These are phyloP conservation scores for Amylostereum areolatum DNA, from an alignment of 1,284 basidiomycete genomes.

Conservation along the genomic window DNA sequence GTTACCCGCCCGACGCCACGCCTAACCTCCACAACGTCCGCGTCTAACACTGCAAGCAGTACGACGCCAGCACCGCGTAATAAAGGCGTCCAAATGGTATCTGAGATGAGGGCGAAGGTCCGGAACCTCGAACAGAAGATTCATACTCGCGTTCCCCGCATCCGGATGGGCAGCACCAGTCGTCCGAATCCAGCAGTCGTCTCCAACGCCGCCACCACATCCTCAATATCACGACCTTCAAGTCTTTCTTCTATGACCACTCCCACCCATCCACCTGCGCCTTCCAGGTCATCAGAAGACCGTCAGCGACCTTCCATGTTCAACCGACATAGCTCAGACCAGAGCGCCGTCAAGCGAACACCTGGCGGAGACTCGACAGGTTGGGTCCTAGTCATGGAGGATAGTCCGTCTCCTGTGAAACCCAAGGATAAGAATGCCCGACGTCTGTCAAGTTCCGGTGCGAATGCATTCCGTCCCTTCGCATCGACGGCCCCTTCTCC, in stretches of 20 bases:
- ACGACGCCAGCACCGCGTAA: constrained; percentile 51
- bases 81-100: constrained; percentile 83
- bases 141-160: constrained; percentile 73
- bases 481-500: constrained; percentile 27
- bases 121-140: constrained; percentile 78
- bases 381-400: constrained; percentile 81
- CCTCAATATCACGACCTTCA: constrained; percentile 11
- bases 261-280: constrained; percentile 18
- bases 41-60: constrained; percentile 31
- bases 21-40: constrained; percentile 35
- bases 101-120: constrained; percentile 79
- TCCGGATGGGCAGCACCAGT: constrained; percentile 69
- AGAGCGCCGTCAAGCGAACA: constrained; percentile 26
- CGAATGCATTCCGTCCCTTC: constrained; percentile 23
- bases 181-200: constrained; percentile 34
- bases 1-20: constrained; percentile 38
- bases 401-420: constrained; percentile 65
- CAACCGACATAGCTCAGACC: constrained; percentile 25
- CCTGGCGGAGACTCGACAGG: constrained; percentile 58
- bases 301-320: constrained; percentile 15
- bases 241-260: constrained; percentile 17
- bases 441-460: constrained; percentile 52
- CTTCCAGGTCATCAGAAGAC: constrained; percentile 20
- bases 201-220: constrained; percentile 15
- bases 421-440: constrained; percentile 48